Conservation (phyloP, 2,329 filamentous ascomycete genomes). For the Cercospora sp. region DNA sequence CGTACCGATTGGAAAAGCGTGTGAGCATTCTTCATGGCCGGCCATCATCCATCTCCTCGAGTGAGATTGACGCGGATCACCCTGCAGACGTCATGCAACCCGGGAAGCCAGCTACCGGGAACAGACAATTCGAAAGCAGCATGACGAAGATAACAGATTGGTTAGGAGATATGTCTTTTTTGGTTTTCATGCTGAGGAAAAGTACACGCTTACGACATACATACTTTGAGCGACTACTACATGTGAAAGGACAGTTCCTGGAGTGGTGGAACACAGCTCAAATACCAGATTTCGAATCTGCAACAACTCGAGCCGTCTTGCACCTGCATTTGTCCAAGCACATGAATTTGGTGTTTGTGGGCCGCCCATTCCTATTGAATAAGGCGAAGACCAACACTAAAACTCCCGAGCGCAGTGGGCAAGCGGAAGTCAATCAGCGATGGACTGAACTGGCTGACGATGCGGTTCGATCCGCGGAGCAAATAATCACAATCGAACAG, state of each 20-base stretch:
- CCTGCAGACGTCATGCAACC: conserved; percentile 40
- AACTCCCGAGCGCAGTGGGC: neutral
- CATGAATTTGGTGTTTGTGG: conserved; percentile 23
- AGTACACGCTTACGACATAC: conserved; percentile 20
- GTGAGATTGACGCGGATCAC: conserved; percentile 57
- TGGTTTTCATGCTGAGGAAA: conserved; percentile 22
- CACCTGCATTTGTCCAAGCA: conserved; percentile 21
- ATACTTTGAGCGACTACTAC: conserved; percentile 22
- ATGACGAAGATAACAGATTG: conserved; percentile 23
- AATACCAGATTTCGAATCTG: conserved; percentile 7
- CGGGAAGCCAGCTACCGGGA: neutral
- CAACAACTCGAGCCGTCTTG: conserved; percentile 15
- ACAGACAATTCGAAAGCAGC: conserved; percentile 18
- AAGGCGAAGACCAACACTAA: conserved; percentile 5
- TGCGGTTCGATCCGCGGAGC: conserved; percentile 35
- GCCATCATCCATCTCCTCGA: conserved; percentile 55
- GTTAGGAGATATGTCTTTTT: conserved; percentile 21
- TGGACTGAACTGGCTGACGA: conserved; percentile 31
- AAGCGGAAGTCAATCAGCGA: conserved; percentile 9
- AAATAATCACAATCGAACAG: conserved; percentile 35
- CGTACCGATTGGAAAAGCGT: conserved; percentile 54
- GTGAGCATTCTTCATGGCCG: conserved; percentile 60
- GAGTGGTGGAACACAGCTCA: conserved; percentile 18
- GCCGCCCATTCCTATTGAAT: conserved; percentile 25
- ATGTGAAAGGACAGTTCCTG: conserved; percentile 19